Evolutionary conservation across 2,329 filamentous ascomycete species (phyloP), one percentile per base, ranked within the genome.

Genomic region (Teratosphaeria zuluensis): DNA sequence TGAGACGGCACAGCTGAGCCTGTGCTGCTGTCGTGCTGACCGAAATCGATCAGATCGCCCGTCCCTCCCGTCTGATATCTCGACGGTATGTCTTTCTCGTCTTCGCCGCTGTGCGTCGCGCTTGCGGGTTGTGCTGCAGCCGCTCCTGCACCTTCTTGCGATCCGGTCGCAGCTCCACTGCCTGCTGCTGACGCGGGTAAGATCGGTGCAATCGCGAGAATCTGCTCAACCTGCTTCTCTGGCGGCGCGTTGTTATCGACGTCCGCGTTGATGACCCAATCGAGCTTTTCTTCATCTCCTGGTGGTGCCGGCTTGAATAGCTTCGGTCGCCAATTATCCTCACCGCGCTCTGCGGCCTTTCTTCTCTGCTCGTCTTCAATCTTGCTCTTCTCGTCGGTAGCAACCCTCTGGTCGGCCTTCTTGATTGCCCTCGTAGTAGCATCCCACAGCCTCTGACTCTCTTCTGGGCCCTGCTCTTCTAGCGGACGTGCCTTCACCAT

Each of bases 311-410:
- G 77, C 61, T 91, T 83, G 79, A 99, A 99, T 12, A 97, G 81
- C 63, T 86, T 85, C 0, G 94, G 92, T 35, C 85, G 84, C 94
- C 94, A 99, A 63, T 95, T 90, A 11, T 92, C 85, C 54, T 91
- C 87, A 33, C 83, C 83, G 67, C 94, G 82, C 68, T 84, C 84
- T 19, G 91, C 87, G 1, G 94, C 91, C 70, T 96, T 92, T 63
- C 92, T 87, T 68, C 94, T 83, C 74, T 99, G 94, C 69, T 83
- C 85, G 68, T 97, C 92, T 72, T 99, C 94, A 60, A 99, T 90
- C 72, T 88, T 89, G n/a, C 89, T 92, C 78, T 99, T 99, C 70
- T 96, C 92, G 63, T 94, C 89, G 0, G 94, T 99, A 3, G 94
- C 94, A 8, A 87, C 75, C 65, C 90, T 88, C 68, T 99, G 94